Conservation (phyloP, 2,329 filamentous ascomycete species). For the Alternaria sp. region DNA sequence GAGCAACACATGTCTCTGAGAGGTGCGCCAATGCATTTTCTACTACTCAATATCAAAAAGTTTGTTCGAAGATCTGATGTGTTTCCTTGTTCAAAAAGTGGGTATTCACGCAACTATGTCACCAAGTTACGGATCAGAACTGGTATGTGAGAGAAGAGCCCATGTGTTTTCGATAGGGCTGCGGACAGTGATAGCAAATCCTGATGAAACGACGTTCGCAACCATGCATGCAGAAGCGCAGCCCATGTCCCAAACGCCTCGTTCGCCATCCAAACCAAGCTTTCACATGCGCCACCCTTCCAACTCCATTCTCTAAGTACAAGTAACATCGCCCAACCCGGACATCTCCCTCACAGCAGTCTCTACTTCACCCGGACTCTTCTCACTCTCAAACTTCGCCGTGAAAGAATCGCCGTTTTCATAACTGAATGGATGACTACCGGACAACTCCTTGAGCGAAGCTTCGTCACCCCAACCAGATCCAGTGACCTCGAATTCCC, state of each 20-base stretch:
- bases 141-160: not conserved
- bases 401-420: not conserved
- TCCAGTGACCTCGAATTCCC: not conserved
- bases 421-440: not conserved
- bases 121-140: not conserved
- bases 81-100: not conserved
- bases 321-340: not conserved
- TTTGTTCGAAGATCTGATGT: not conserved
- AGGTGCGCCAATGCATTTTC: not conserved
- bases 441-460: not conserved
- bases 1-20: not conserved
- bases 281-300: not conserved
- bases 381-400: fast-evolving
- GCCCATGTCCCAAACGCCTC: not conserved
- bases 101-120: not conserved
- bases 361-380: not conserved
- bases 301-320: not conserved
- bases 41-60: not conserved
- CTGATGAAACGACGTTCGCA: not conserved
- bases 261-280: fast-evolving
- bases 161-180: not conserved
- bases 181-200: not conserved
- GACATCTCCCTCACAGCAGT: not conserved
- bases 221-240: not conserved
- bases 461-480: not conserved